Evolutionary conservation across 768 basidiomycete genomes (phyloP).

Genomic region (Clavulina sp.): DNA sequence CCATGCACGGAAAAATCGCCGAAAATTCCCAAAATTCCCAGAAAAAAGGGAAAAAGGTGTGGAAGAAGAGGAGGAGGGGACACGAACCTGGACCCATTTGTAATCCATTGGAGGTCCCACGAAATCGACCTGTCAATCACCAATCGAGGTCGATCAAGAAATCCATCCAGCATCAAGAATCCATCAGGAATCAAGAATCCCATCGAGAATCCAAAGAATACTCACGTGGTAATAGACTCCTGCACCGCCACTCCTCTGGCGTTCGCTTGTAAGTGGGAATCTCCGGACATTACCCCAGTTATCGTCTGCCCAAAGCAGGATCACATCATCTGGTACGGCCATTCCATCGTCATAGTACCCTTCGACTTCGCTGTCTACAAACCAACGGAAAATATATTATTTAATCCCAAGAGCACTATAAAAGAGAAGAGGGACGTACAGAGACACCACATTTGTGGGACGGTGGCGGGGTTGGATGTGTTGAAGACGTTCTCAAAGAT

Average conservation of each 20-base stretch:
- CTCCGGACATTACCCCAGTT: constrained; percentile 62
- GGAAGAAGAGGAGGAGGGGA: too few relatives aligned
- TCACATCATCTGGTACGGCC: constrained; percentile 45
- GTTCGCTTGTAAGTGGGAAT: constrained; percentile 33
- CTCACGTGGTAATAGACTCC: constrained; percentile 53
- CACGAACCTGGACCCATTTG: constrained; percentile 48
- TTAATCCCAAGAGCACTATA: neutral
- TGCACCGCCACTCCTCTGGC: constrained; percentile 46
- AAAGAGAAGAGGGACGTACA: constrained; percentile 22
- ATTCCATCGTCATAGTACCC: constrained; percentile 43
- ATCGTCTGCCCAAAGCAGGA: constrained; percentile 53
- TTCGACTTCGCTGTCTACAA: constrained; percentile 41
- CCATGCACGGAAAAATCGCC: too few relatives aligned
- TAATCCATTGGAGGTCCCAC: constrained; percentile 48
- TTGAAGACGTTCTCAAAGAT: constrained; percentile 38
- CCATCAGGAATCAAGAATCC: neutral
- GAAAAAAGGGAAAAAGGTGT: too few relatives aligned
- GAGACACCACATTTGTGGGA: constrained; percentile 52
- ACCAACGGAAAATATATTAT: neutral
- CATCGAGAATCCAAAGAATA: constrained; percentile 6
- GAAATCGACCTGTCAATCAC: constrained; percentile 21
- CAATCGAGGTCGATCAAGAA: too few relatives aligned
- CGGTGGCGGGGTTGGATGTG: constrained; percentile 19
- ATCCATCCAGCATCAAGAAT: neutral
- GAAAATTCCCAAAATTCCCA: too few relatives aligned